phyloP scores from a whole-genome alignment of 208 protist genomes.

The Acanthamoeba royreba region DNA sequence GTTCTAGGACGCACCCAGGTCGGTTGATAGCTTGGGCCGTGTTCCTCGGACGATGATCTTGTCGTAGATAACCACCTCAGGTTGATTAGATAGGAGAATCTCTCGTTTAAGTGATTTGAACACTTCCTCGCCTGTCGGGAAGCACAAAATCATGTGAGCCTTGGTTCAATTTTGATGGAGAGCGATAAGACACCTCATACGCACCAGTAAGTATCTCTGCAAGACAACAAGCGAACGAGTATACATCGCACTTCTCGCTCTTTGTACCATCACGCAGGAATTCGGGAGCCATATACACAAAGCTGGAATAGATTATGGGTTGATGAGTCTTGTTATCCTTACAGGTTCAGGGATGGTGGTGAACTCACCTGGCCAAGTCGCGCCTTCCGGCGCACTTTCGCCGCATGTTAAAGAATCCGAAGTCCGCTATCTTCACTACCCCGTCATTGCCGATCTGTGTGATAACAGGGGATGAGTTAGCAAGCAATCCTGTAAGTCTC shows the following conservation, averaged over 20 bases:
- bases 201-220: not conserved
- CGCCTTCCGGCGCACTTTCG: not conserved
- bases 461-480: not conserved
- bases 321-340: not conserved
- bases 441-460: not conserved
- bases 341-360: not conserved
- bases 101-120: not conserved
- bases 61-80: not conserved
- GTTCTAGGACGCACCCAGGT: not conserved
- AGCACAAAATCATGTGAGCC: not conserved
- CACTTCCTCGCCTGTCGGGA: not conserved
- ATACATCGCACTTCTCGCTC: slow-evolving; percentile 7
- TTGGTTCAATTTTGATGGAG: no score
- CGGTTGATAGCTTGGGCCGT: not conserved
- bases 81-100: not conserved
- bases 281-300: not conserved
- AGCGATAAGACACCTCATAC: not conserved
- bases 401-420: slow-evolving; percentile 12
- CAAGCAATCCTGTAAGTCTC: no score
- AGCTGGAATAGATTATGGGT: not conserved
- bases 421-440: not conserved
- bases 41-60: not conserved
- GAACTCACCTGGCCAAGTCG: not conserved
- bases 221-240: not conserved
- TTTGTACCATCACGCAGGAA: not conserved